Conservation (phyloP, 306 rosid species). For the Mimosa pudica region DNA sequence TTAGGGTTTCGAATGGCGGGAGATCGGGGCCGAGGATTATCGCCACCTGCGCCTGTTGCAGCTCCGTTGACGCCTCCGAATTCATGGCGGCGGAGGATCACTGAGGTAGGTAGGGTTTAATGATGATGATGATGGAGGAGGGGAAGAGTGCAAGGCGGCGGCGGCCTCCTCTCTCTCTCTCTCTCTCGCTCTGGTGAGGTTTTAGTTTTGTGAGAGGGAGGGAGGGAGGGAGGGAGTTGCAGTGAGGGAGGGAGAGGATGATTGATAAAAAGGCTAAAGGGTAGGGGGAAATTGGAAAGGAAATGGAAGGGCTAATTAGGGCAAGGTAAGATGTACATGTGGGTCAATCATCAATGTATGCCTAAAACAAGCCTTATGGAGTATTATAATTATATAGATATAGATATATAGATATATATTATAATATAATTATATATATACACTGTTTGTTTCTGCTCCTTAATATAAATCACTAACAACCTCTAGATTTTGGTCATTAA, state of each 20-base stretch:
- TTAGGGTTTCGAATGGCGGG: slow-evolving; percentile 71
- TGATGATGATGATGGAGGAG: neutral
- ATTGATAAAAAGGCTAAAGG: neutral
- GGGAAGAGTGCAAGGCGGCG: no score
- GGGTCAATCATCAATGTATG: neutral
- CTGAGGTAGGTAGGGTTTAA: neutral
- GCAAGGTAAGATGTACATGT: neutral
- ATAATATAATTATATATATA: no score
- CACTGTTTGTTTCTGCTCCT: no score
- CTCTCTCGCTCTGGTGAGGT: neutral
- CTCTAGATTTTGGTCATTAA: no score
- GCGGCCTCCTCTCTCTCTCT: neutral
- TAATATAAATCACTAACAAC: no score
- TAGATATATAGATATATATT: no score
- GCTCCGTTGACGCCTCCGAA: slow-evolving; percentile 78
- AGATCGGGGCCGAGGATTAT: slow-evolving; percentile 89
- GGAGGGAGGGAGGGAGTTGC: neutral
- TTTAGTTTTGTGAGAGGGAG: neutral
- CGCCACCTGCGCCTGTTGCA: slow-evolving; percentile 84
- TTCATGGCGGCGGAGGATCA: slow-evolving; percentile 50
- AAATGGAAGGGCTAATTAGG: neutral
- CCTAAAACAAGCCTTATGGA: neutral
- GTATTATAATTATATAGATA: no score
- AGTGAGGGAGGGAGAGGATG: neutral
- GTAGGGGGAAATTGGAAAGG: no score